Evolutionary conservation across 1,284 basidiomycete species (phyloP), one percentile per base, ranked within the genome.

Genomic region (Amylostereum areolatum): DNA sequence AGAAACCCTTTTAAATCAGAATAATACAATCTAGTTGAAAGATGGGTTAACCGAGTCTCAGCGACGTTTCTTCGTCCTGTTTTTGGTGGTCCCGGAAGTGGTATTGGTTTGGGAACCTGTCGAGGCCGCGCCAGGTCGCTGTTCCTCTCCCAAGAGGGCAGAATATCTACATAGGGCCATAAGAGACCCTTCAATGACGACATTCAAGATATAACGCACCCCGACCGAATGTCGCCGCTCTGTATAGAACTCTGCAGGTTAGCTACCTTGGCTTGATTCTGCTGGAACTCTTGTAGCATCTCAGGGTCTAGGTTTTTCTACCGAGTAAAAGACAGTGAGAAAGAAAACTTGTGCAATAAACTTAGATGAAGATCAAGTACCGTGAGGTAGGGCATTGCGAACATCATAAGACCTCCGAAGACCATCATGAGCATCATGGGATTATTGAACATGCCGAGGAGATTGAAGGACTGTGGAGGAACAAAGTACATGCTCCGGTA

Each of bases 371-470:
- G 10, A 11, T 24, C 11, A 60, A 77, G 53, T 55, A 91, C 90
- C 73, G 86, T 85, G 53, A 93, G 63, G 63, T 88, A 91, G 2
- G 91, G 91, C 77, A 85, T 81, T n/a, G 72, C 79, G 24, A 89
- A 67, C 66, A 90, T 79, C 78, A 92, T 80, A 32, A 70, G 68
- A 30, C 76, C 89, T 40, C 75, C 83, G 56, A 78, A 72, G 18
- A 85, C 70, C 85, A 91, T 89, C 70, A 93, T 80, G 51, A 94
- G 69, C 69, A 91, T 85, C 91, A 94, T 92, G 2, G 91, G 91
- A 62, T 80, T 92, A 59, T 86, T 83, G 60, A 94, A 71, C 85
- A 93, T 88, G 43, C 73, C 81, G 48, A 89, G 51, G 28, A 92
- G 57, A 64, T 90, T 87, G 72, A 92, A 89, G 18, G 80, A 78